Percentiles rank a stretch among this genome's conserved stretches.
These are phyloP conservation scores for Suillus sp. DNA, from an alignment of 768 basidiomycete species.

Conservation along the genomic window DNA sequence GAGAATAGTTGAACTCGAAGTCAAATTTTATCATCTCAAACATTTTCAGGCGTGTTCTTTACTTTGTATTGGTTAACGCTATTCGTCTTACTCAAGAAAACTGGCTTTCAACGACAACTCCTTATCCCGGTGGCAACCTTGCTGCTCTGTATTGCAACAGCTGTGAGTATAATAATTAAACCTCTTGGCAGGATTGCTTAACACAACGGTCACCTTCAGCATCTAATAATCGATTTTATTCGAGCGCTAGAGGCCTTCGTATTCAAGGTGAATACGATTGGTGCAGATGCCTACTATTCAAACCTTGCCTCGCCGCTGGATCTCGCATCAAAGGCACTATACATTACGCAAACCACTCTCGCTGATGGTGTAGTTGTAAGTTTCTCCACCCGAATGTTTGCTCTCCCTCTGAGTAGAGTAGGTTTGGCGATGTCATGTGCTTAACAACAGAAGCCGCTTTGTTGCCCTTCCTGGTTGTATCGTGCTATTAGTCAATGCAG, in stretches of 20 bases:
- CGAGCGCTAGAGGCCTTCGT: neutral
- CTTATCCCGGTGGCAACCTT: neutral
- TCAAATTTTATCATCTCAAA: neutral
- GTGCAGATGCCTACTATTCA: conserved; percentile 1
- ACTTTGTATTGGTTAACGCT: conserved; percentile 1
- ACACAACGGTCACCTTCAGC: neutral
- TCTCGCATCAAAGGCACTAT: conserved; percentile 4
- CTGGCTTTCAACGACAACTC: neutral
- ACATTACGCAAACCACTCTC: conserved; percentile 1
- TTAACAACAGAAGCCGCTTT: neutral
- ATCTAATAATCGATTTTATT: neutral
- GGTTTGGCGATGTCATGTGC: conserved; percentile 4
- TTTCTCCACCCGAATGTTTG: neutral
- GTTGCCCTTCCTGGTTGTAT: conserved; percentile 1
- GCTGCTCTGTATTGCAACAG: conserved; percentile 1
- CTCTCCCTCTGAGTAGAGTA: neutral
- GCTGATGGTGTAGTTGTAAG: conserved; percentile 4
- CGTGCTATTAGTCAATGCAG: neutral
- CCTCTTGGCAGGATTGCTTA: neutral
- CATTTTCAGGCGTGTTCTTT: neutral
- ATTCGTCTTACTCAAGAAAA: conserved; percentile 2
- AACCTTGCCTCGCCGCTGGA: conserved; percentile 4
- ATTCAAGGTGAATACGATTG: neutral
- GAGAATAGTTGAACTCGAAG: neutral
- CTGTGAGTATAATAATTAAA: neutral